These are phyloP conservation scores for Ramaria rubella DNA, from an alignment of 768 basidiomycete species.

Conservation along the genomic window DNA sequence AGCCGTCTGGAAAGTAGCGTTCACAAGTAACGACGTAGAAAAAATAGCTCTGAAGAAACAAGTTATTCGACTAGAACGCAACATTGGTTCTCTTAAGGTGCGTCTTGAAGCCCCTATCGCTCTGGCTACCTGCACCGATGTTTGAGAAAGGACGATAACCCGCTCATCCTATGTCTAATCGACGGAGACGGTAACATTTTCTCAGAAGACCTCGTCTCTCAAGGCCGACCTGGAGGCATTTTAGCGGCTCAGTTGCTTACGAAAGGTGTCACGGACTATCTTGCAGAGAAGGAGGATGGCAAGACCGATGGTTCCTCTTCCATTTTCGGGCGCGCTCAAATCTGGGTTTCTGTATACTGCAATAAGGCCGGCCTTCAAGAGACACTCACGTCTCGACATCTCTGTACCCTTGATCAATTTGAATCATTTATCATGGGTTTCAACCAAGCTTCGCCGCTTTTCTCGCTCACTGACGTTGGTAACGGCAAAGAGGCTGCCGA, in stretches of 20 bases:
- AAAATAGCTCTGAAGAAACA: conserved; percentile 59
- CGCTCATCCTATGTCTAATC: conserved; percentile 67
- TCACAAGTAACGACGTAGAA: conserved; percentile 55
- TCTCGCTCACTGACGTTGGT: conserved; percentile 64
- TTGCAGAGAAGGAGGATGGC: conserved; percentile 46
- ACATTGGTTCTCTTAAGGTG: not conserved
- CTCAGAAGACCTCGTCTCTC: conserved; percentile 46
- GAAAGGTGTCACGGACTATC: conserved; percentile 59
- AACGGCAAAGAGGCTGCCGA: conserved; percentile 53
- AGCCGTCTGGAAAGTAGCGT: conserved; percentile 60
- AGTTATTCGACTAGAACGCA: conserved; percentile 45
- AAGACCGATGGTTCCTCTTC: conserved; percentile 25
- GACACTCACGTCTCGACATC: conserved; percentile 41
- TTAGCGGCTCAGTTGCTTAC: conserved; percentile 62
- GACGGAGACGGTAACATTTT: conserved; percentile 71
- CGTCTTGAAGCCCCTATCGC: conserved; percentile 37
- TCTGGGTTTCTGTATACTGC: conserved; percentile 70
- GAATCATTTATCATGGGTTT: conserved; percentile 59
- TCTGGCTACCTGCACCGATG: not conserved
- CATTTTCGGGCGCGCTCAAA: conserved; percentile 59
- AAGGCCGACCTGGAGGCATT: conserved; percentile 60
- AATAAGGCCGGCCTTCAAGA: conserved; percentile 54
- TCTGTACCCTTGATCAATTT: conserved; percentile 60
- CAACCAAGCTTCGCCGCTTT: conserved; percentile 66
- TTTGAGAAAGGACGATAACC: conserved; percentile 47